Evolutionary conservation across 305 asterid genomes (phyloP).

Genomic region (Solanum hybrid): DNA sequence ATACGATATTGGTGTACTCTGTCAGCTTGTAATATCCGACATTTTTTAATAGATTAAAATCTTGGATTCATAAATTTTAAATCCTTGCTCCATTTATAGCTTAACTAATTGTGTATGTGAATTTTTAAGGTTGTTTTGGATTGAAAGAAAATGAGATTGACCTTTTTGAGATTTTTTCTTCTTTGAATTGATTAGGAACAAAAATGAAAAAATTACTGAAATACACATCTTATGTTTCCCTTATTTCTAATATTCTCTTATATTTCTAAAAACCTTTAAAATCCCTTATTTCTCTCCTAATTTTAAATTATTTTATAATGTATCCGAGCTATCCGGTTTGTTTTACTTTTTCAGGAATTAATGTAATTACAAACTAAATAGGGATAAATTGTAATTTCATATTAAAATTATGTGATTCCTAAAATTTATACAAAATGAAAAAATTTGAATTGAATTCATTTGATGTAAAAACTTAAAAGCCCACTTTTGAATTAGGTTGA

Average conservation of each 20-base stretch:
- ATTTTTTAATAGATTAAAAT: neutral
- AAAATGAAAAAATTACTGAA: neutral
- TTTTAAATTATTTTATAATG: no score
- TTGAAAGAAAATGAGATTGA: neutral
- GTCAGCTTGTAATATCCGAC: neutral
- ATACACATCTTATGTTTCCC: no score
- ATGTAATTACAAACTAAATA: no score
- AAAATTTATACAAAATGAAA: no score
- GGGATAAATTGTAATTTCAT: no score
- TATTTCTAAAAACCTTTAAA: no score
- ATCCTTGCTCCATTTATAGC: neutral
- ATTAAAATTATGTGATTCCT: no score
- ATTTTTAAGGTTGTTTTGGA: neutral
- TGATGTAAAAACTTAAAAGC: neutral
- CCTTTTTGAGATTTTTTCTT: neutral
- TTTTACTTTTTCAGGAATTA: no score
- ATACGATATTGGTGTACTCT: neutral
- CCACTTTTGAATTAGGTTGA: neutral
- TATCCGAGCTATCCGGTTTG: no score
- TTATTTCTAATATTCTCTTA: no score
- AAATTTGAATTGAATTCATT: neutral
- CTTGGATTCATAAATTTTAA: neutral
- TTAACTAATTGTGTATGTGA: neutral
- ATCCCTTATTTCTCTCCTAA: no score
- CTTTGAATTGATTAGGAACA: neutral